Evolutionary conservation across 2,329 filamentous ascomycete species (phyloP).

Genomic region (Monilinia polystroma): DNA sequence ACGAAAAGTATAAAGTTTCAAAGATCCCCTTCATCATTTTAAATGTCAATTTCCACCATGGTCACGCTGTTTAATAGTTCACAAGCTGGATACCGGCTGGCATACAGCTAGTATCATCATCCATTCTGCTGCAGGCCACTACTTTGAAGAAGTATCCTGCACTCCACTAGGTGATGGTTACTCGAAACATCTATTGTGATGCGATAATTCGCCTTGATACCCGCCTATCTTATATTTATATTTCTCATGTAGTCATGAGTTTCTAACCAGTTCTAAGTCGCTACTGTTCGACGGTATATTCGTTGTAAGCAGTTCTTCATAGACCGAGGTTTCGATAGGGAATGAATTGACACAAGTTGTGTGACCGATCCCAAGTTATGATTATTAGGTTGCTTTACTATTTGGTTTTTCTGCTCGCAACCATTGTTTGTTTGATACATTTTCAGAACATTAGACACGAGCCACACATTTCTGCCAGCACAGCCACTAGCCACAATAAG

Average conservation of each 20-base stretch:
- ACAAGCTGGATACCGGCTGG: background rate
- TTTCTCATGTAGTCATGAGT: constrained; percentile 6
- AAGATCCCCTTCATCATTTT: background rate
- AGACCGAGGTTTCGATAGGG: too few species aligned
- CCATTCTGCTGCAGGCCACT: background rate
- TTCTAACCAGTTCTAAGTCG: background rate
- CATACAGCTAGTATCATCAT: too few species aligned
- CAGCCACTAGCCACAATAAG: constrained; percentile 9
- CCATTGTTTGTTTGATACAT: background rate
- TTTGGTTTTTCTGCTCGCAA: background rate
- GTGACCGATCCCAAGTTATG: background rate
- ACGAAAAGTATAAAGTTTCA: background rate
- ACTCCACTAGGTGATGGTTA: background rate
- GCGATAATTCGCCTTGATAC: background rate
- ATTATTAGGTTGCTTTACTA: background rate
- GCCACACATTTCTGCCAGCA: background rate
- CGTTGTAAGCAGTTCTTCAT: background rate
- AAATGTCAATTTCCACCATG: background rate
- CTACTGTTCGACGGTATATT: background rate
- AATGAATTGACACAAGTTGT: background rate
- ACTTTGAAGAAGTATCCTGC: too few species aligned
- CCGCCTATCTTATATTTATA: background rate
- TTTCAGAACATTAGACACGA: background rate
- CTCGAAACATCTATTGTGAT: background rate
- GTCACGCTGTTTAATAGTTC: background rate